Evolutionary conservation across 2,329 filamentous ascomycete species (phyloP).

Genomic region (Mycocentrospora acerina): DNA sequence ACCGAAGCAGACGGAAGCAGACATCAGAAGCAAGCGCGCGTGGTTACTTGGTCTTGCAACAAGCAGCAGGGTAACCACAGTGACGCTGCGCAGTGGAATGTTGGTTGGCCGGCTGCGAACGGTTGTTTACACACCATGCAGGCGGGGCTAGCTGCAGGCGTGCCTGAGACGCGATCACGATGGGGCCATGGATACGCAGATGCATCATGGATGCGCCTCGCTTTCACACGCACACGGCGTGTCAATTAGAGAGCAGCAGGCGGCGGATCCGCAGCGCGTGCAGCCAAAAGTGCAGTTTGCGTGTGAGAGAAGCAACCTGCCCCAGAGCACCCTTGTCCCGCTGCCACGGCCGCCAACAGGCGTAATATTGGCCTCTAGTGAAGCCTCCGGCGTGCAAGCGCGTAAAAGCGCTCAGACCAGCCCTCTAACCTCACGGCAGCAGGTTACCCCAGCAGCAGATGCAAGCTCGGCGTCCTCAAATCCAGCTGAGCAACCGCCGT

Average conservation of each 20-base stretch:
- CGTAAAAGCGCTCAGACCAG: constrained; percentile 29
- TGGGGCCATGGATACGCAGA: constrained; percentile 10
- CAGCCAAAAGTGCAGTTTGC: constrained; percentile 7
- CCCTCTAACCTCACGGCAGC: constrained; percentile 29
- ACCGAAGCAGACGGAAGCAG: background rate
- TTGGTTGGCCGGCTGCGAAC: constrained; percentile 4
- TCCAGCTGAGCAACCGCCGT: constrained; percentile 36
- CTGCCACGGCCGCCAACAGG: constrained; percentile 24
- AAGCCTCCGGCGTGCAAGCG: constrained; percentile 30
- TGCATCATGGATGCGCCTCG: background rate
- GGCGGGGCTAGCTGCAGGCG: constrained; percentile 13
- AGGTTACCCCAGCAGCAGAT: constrained; percentile 28
- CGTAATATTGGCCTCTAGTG: constrained; percentile 23
- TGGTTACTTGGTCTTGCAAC: constrained; percentile 1
- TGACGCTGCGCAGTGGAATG: background rate
- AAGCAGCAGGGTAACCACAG: background rate
- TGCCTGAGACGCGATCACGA: constrained; percentile 9
- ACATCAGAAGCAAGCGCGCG: constrained; percentile 15
- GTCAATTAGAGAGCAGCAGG: constrained; percentile 14
- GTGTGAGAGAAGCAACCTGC: constrained; percentile 22
- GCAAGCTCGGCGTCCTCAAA: constrained; percentile 39
- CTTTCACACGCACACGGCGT: background rate
- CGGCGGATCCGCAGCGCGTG: constrained; percentile 23
- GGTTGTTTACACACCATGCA: constrained; percentile 18
- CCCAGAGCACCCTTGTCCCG: constrained; percentile 17